Percentiles rank a stretch among this genome's conserved stretches.
These are phyloP conservation scores for Xylariaceae sp. DNA, from an alignment of 2,329 filamentous ascomycete species.

Conservation along the genomic window DNA sequence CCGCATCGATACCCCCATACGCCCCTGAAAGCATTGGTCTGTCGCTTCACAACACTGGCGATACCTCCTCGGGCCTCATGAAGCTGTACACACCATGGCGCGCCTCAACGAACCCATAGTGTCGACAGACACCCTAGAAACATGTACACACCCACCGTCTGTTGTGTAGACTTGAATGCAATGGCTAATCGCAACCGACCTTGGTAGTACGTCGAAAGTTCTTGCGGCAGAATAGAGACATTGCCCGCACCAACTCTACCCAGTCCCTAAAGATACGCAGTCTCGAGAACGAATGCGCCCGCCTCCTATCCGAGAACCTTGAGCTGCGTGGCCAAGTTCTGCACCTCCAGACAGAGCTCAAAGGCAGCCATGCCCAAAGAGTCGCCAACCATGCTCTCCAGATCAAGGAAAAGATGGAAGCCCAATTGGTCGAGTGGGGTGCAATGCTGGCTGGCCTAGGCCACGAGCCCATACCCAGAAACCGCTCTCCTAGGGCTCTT, in stretches of 20 bases:
- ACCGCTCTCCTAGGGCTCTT: conserved; percentile 41
- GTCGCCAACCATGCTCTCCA: conserved; percentile 64
- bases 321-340: conserved; percentile 68
- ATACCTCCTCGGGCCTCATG: conserved; percentile 15
- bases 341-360: conserved; percentile 64
- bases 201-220: conserved; percentile 71
- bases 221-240: conserved; percentile 79
- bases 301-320: conserved; percentile 76
- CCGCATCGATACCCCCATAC: not conserved
- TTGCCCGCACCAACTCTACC: conserved; percentile 74
- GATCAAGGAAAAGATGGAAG: conserved; percentile 70
- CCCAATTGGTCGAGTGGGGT: conserved; percentile 69
- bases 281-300: conserved; percentile 72
- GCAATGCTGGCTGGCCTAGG: conserved; percentile 66
- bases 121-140: conserved; percentile 68
- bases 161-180: not conserved
- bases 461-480: conserved; percentile 52
- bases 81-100: conserved; percentile 60
- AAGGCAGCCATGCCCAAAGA: conserved; percentile 57
- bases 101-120: conserved; percentile 73
- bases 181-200: conserved; percentile 6
- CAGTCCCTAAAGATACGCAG: conserved; percentile 75
- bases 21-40: conserved; percentile 6
- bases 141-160: conserved; percentile 51
- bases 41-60: conserved; percentile 10